Base-by-base conservation (phyloP, 805 yeast species). In the Candida khao-thaluensis region DNA sequence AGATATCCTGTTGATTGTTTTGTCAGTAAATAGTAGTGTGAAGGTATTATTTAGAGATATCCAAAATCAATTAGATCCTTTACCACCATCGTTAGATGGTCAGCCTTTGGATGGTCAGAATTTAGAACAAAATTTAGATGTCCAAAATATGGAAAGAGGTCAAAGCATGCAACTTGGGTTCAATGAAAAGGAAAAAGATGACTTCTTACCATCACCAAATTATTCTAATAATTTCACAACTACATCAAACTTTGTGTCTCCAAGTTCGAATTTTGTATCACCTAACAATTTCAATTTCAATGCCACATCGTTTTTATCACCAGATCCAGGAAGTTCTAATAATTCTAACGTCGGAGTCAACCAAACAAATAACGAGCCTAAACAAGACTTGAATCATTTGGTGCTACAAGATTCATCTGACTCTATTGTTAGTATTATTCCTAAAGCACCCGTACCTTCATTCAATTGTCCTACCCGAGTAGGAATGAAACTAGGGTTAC, bases 401-500 rank as follows among this genome's bases (percentile, higher is more conserved):
- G 38, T 54, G 4, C 49, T 83, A n/a, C 63, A 72, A 17, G 80
- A 81, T 48, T 57, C 76, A 2, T 57, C 70, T 7, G 69, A 73
- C 23, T 77, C 74, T 32, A 64, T 80, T 1, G 72, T 72, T 43
- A 89, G 84, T 0, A 52, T 81, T 1, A 64, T 84, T 2, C 74
- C 86, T 4, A 74, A 72, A 21, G 67, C 73, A 15, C 74, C 88
- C 0, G 72, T 81, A 30, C 85, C 90, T 2, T 62, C 85, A 14
- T 75, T 85, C 27, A 82, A 81, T 49, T 81, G 86, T 14, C 84
- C 85, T 7, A 79, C 81, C 16, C 66, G 90, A 36, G 66, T 82
- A 37, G 84, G 90, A 2, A 74, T 83, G 51, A 77, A 79, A 45
- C 78, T 86, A 1, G 93, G 93, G 0, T 84, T 79, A 43, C 57